Percentiles rank a stretch among this genome's conserved stretches.
These are phyloP conservation scores for Poa annua DNA, from an alignment of 176 grass and related monocot species.

Conservation along the genomic window DNA sequence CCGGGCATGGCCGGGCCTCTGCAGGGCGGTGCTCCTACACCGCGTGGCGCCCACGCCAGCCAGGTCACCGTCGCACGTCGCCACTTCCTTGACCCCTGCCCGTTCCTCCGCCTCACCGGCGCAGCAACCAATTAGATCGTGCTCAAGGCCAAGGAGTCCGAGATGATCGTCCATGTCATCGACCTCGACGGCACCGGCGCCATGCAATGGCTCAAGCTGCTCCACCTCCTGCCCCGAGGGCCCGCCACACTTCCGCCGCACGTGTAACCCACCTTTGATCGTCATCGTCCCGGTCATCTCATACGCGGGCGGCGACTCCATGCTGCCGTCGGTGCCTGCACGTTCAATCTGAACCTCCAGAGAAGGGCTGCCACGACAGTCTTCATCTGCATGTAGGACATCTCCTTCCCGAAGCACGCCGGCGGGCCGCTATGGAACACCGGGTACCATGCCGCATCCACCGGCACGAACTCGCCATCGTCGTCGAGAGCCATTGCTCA, in stretches of 20 bases:
- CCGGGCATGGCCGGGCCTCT: too few species aligned
- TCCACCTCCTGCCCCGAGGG: too few species aligned
- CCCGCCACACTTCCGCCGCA: neutral
- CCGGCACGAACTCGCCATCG: slow-evolving; percentile 42
- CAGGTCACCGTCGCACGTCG: too few species aligned
- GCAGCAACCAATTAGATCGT: too few species aligned
- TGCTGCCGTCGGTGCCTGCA: neutral
- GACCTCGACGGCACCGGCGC: too few species aligned
- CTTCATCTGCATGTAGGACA: slow-evolving; percentile 92
- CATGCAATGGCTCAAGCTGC: too few species aligned
- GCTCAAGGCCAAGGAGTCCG: too few species aligned
- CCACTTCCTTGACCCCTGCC: too few species aligned
- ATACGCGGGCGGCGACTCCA: slow-evolving; percentile 44
- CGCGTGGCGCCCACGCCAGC: too few species aligned
- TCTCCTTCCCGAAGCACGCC: slow-evolving; percentile 70
- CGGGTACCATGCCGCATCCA: slow-evolving; percentile 52
- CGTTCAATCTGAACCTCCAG: slow-evolving; percentile 42
- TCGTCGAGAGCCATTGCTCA: slow-evolving; percentile 66
- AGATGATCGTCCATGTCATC: too few species aligned
- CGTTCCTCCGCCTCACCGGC: too few species aligned
- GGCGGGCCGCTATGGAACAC: slow-evolving; percentile 70
- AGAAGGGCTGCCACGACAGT: slow-evolving; percentile 55
- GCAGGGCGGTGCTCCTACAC: too few species aligned
- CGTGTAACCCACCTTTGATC: slow-evolving; percentile 56
- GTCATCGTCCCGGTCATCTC: slow-evolving; percentile 58